Evolutionary conservation across 345 rosid species (phyloP).

Genomic region (Schrenkiella parvula): DNA sequence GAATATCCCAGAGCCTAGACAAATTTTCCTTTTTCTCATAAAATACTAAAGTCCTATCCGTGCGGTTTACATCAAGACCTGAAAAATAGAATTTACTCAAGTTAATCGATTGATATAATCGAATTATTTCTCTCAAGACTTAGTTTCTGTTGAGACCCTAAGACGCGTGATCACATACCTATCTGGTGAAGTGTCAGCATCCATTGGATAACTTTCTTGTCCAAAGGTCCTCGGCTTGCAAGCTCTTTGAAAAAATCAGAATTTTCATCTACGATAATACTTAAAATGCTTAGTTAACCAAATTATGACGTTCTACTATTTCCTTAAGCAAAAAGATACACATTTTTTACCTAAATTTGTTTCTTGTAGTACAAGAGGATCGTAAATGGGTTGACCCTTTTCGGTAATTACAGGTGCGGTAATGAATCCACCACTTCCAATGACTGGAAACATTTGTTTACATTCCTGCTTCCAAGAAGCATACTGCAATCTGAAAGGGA

Average conservation of each 20-base stretch:
- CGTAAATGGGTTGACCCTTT: conserved; percentile 72
- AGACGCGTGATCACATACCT: conserved; percentile 49
- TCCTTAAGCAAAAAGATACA: conserved; percentile 11
- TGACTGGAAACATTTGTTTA: conserved; percentile 60
- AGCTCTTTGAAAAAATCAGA: conserved; percentile 54
- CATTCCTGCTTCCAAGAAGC: conserved; percentile 81
- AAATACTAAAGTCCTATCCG: conserved; percentile 88
- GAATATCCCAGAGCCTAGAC: conserved; percentile 94
- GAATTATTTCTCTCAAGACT: background rate
- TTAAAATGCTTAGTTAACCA: background rate
- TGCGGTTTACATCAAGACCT: conserved; percentile 95
- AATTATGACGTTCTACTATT: conserved; percentile 2
- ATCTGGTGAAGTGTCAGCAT: conserved; percentile 86
- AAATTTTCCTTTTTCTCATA: conserved; percentile 85
- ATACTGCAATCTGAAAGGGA: conserved; percentile 61
- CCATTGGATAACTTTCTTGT: conserved; percentile 86
- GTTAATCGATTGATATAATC: background rate
- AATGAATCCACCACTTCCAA: conserved; percentile 82
- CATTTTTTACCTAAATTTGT: conserved; percentile 45
- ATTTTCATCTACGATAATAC: conserved; percentile 13
- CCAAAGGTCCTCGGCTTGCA: conserved; percentile 50
- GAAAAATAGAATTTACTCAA: background rate
- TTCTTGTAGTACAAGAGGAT: conserved; percentile 75
- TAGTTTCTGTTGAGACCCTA: background rate
- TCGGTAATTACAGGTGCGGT: conserved; percentile 92